These are phyloP conservation scores for Cercospora zeae-maydis DNA, from an alignment of 2,329 filamentous ascomycete genomes.

Conservation along the genomic window DNA sequence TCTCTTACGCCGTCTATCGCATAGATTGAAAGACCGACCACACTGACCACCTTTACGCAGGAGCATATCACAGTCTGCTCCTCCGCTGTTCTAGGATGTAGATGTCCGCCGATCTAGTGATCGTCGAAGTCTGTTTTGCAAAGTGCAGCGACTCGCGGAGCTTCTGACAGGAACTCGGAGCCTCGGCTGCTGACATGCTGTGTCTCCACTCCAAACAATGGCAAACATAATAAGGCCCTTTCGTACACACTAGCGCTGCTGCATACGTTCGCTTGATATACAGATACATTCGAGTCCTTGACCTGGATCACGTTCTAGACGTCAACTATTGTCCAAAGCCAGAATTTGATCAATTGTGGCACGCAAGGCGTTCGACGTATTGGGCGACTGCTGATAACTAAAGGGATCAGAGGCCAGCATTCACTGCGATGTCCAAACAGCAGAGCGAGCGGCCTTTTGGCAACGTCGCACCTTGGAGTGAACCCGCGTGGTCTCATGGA, in stretches of 20 bases:
- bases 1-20: no score
- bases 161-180: not conserved
- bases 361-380: not conserved
- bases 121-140: not conserved
- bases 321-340: not conserved
- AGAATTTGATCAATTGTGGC: not conserved
- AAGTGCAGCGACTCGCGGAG: not conserved
- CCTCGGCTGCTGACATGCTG: slow-evolving; percentile 1
- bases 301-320: not conserved
- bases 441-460: slow-evolving; percentile 18
- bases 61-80: no score
- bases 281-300: not conserved
- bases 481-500: slow-evolving; percentile 47
- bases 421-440: not conserved
- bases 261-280: not conserved
- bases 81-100: no score
- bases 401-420: not conserved
- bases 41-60: no score
- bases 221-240: not conserved
- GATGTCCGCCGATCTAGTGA: not conserved
- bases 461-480: slow-evolving; percentile 41
- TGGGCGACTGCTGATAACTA: not conserved
- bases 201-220: not conserved
- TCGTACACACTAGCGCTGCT: not conserved
- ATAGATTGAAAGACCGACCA: no score